Conservation (phyloP, 805 yeast genomes). For the Yamadazyma endophytica region DNA sequence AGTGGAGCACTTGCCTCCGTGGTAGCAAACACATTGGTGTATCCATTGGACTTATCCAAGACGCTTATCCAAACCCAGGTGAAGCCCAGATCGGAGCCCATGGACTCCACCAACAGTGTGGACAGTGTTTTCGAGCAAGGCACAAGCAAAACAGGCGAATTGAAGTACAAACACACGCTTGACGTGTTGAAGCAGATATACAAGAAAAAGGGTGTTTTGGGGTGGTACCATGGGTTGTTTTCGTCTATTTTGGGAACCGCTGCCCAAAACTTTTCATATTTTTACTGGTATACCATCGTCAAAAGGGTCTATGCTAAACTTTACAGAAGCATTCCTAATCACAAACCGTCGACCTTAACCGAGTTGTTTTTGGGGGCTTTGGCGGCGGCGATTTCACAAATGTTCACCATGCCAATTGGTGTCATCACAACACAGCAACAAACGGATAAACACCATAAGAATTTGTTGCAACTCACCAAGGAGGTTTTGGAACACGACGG, state of each 20-base stretch:
- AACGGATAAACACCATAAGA: conserved; percentile 41
- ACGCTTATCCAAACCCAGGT: conserved; percentile 74
- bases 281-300: conserved; percentile 81
- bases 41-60: conserved; percentile 76
- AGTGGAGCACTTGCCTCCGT: conserved; percentile 82
- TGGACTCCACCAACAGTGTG: conserved; percentile 12
- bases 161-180: conserved; percentile 49
- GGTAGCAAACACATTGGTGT: conserved; percentile 72
- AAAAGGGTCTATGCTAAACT: conserved; percentile 49
- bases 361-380: conserved; percentile 73
- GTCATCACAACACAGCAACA: conserved; percentile 65
- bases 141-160: conserved; percentile 13
- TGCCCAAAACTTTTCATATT: conserved; percentile 75
- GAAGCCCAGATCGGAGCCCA: conserved; percentile 16
- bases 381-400: conserved; percentile 79
- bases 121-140: conserved; percentile 15
- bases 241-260: conserved; percentile 70
- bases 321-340: conserved; percentile 30
- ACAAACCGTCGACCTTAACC: conserved; percentile 50
- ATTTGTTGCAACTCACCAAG: conserved; percentile 28
- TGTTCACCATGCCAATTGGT: conserved; percentile 77
- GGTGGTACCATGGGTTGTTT: conserved; percentile 69
- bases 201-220: conserved; percentile 55
- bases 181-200: conserved; percentile 63
- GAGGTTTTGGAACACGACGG: conserved; percentile 64